Evolutionary conservation across 371 early-diverging fungal genomes (phyloP).

Genomic region (Mucor racemosus): DNA sequence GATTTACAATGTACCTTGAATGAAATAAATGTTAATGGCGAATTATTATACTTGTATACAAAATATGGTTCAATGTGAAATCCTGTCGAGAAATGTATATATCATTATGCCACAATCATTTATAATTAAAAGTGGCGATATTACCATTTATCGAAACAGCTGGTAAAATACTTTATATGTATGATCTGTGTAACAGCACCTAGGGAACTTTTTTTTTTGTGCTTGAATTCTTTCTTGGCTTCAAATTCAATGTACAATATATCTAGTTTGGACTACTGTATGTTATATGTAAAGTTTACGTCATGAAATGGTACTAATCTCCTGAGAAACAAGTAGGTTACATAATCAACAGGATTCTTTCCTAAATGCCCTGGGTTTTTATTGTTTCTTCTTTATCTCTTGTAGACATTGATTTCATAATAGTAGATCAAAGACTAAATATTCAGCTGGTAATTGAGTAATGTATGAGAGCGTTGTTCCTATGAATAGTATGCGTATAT

Average conservation of each 20-base stretch:
- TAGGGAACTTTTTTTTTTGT: neutral
- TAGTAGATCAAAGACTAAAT: too few relatives aligned
- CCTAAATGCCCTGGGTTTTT: neutral
- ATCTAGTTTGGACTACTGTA: too few relatives aligned
- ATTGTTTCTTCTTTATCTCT: neutral
- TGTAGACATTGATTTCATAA: neutral
- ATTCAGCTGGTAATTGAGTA: too few relatives aligned
- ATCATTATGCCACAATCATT: too few relatives aligned
- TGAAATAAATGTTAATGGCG: neutral
- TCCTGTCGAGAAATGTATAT: neutral
- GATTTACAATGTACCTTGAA: neutral
- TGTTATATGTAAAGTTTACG: neutral
- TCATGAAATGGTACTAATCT: neutral
- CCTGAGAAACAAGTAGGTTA: neutral
- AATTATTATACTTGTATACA: neutral
- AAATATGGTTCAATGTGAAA: neutral
- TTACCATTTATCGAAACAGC: neutral
- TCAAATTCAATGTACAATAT: neutral
- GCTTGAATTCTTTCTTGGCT: neutral
- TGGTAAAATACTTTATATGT: conserved; percentile 1
- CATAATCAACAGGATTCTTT: neutral
- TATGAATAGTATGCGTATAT: neutral
- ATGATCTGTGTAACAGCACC: neutral
- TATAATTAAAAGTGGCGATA: neutral
- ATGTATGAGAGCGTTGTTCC: neutral